phyloP scores from a whole-genome alignment of 2,329 filamentous ascomycete species.

The Cladosporium sp. region DNA sequence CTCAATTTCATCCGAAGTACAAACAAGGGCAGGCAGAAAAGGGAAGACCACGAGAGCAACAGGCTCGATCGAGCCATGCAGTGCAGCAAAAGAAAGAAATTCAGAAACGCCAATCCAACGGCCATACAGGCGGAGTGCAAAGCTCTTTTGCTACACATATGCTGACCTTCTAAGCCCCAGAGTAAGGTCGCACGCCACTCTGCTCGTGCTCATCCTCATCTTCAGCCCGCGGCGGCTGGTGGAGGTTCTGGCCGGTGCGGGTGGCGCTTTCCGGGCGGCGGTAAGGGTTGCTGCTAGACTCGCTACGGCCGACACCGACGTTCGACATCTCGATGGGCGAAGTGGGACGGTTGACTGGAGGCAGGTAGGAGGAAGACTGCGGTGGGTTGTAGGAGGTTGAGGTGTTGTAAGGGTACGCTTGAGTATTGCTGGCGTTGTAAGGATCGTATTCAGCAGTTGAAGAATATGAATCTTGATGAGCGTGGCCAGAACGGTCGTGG shows the following conservation, averaged over 20 bases:
- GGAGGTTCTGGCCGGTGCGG: background rate
- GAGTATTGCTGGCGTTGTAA: background rate
- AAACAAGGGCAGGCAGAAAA: background rate
- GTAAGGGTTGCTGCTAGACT: slow-evolving; percentile 29
- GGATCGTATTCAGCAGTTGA: background rate
- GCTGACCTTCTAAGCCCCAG: slow-evolving; percentile 24
- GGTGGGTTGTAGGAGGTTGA: slow-evolving; percentile 11
- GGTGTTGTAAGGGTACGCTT: background rate
- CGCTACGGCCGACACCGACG: slow-evolving; percentile 22
- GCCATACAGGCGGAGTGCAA: background rate
- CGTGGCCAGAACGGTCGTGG: slow-evolving; percentile 1
- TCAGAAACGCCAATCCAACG: background rate
- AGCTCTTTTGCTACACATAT: background rate
- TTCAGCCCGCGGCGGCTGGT: slow-evolving; percentile 14
- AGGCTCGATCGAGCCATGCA: slow-evolving; percentile 10
- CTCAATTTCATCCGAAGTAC: background rate
- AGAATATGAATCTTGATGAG: slow-evolving; percentile 4
- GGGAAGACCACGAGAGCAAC: slow-evolving; percentile 10
- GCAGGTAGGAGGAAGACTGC: slow-evolving; percentile 22
- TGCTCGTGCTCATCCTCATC: slow-evolving; percentile 27
- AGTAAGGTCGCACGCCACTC: slow-evolving; percentile 24
- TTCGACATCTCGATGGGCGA: slow-evolving; percentile 27
- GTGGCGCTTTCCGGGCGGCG: slow-evolving; percentile 16
- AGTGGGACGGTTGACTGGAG: slow-evolving; percentile 1
- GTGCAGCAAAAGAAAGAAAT: background rate